phyloP scores from a whole-genome alignment of 768 basidiomycete species.

The Amanita brunnescens region DNA sequence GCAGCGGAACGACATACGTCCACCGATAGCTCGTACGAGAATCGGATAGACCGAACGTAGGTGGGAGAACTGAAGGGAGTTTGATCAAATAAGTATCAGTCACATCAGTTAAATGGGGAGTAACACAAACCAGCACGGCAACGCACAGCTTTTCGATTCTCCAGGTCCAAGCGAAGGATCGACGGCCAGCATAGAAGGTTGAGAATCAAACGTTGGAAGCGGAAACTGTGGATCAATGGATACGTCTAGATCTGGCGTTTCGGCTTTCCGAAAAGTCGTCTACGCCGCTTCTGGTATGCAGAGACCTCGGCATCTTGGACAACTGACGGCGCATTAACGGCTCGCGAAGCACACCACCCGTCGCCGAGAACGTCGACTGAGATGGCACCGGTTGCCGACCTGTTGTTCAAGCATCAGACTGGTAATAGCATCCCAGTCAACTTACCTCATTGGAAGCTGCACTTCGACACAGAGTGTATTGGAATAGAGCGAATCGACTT shows the following conservation, averaged over 20 bases:
- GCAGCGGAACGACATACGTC: conserved; percentile 68
- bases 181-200: conserved; percentile 82
- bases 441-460: conserved; percentile 84
- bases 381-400: conserved; percentile 86
- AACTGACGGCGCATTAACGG: conserved; percentile 85
- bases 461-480: too few relatives aligned
- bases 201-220: conserved; percentile 82
- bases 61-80: conserved; percentile 77
- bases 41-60: conserved; percentile 77
- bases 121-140: background rate
- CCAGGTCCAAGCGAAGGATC: conserved; percentile 77
- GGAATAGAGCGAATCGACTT: too few relatives aligned
- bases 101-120: background rate
- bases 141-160: conserved; percentile 75
- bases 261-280: too few relatives aligned
- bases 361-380: conserved; percentile 55
- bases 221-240: conserved; percentile 56
- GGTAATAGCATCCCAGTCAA: conserved; percentile 15
- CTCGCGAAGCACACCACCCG: conserved; percentile 78
- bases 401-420: conserved; percentile 21
- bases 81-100: conserved; percentile 68
- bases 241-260: too few relatives aligned
- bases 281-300: too few relatives aligned
- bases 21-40: conserved; percentile 86
- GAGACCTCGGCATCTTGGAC: conserved; percentile 67